Conservation (phyloP, 768 basidiomycete species). For the Boletus sensibilis region DNA sequence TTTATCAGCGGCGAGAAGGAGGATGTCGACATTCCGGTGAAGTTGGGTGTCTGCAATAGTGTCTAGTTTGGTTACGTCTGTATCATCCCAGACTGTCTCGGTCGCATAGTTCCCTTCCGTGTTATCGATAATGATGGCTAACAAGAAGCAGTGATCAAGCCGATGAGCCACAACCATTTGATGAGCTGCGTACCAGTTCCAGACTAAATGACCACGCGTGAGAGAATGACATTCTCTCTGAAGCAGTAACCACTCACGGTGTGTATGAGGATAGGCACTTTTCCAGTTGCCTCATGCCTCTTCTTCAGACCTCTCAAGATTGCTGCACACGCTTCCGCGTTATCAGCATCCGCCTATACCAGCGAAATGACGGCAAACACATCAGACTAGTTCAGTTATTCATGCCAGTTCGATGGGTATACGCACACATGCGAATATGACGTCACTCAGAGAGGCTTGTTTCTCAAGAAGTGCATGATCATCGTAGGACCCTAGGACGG, state of each 20-base stretch:
- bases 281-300: slow-evolving; percentile 41
- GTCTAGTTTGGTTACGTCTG: slow-evolving; percentile 46
- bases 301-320: slow-evolving; percentile 54
- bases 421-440: slow-evolving; percentile 43
- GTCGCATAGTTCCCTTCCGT: slow-evolving; percentile 40
- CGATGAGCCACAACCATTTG: neutral
- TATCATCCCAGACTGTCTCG: slow-evolving; percentile 48
- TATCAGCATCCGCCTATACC: slow-evolving; percentile 46
- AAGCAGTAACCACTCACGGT: slow-evolving; percentile 43
- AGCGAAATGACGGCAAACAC: neutral
- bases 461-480: slow-evolving; percentile 44
- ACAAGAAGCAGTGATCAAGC: neutral
- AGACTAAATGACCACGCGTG: slow-evolving; percentile 36
- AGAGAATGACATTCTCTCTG: neutral
- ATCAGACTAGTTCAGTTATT: neutral
- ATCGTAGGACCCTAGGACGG: slow-evolving; percentile 43
- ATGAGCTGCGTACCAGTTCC: slow-evolving; percentile 41
- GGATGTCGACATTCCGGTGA: slow-evolving; percentile 53
- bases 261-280: slow-evolving; percentile 53
- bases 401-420: neutral
- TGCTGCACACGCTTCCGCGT: slow-evolving; percentile 43
- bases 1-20: slow-evolving; percentile 46
- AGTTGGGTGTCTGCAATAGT: slow-evolving; percentile 42
- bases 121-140: slow-evolving; percentile 45
- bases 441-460: slow-evolving; percentile 44